phyloP scores from a whole-genome alignment of 768 basidiomycete species.

The Chalciporus piperatus region DNA sequence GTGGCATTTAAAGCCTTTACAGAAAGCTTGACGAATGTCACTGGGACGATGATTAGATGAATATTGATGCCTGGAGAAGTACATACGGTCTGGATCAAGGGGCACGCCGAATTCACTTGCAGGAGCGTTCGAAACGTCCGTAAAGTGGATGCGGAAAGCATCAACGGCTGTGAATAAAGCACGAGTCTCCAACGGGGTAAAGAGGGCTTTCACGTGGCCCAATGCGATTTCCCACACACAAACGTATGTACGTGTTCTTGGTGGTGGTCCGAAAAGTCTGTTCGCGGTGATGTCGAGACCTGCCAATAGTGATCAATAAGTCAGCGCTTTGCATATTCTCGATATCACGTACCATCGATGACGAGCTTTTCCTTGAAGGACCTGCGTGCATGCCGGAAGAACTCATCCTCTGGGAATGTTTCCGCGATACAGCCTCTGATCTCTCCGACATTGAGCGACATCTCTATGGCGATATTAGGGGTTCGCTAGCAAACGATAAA shows the following conservation, averaged over 20 bases:
- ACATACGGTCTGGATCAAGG: constrained; percentile 76
- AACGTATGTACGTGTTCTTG: constrained; percentile 79
- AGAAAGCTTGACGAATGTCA: constrained; percentile 78
- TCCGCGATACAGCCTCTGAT: constrained; percentile 50
- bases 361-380: constrained; percentile 38
- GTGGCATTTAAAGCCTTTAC: constrained; percentile 53
- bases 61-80: neutral
- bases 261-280: constrained; percentile 86
- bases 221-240: constrained; percentile 91
- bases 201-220: constrained; percentile 55
- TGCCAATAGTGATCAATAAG: constrained; percentile 22
- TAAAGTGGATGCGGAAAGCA: constrained; percentile 67
- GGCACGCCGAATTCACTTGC: constrained; percentile 61
- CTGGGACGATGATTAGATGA: constrained; percentile 38
- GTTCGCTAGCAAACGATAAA: neutral
- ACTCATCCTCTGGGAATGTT: constrained; percentile 45
- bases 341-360: constrained; percentile 43
- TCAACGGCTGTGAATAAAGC: constrained; percentile 50
- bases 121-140: constrained; percentile 78
- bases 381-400: constrained; percentile 20
- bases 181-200: constrained; percentile 54
- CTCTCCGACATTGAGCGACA: constrained; percentile 71
- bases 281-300: constrained; percentile 80
- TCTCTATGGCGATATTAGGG: constrained; percentile 46
- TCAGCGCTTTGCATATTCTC: neutral